Evolutionary conservation across 2,329 filamentous ascomycete species (phyloP).

Genomic region (Ceratocystis lukuohia): DNA sequence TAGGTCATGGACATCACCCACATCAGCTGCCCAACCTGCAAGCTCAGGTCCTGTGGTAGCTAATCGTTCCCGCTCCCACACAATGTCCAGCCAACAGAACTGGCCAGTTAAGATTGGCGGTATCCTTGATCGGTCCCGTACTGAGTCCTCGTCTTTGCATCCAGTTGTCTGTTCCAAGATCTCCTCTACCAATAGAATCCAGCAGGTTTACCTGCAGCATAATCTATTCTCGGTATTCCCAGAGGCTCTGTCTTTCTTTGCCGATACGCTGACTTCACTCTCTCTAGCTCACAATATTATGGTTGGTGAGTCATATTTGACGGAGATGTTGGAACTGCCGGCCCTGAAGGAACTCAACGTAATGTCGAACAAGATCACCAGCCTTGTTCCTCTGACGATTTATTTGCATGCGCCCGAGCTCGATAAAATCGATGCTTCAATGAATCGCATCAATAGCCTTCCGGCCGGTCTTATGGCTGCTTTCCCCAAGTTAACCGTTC

Average conservation of each 20-base stretch:
- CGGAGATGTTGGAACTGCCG: slow-evolving; percentile 53
- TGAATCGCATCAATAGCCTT: slow-evolving; percentile 64
- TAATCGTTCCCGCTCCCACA: slow-evolving; percentile 36
- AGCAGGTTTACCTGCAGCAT: slow-evolving; percentile 56
- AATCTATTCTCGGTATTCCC: slow-evolving; percentile 64
- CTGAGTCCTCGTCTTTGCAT: slow-evolving; percentile 47
- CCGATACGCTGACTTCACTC: slow-evolving; percentile 54
- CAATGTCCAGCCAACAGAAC: slow-evolving; percentile 33
- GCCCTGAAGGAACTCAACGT: slow-evolving; percentile 66
- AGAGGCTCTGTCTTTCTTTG: slow-evolving; percentile 55
- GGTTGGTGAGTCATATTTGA: slow-evolving; percentile 50
- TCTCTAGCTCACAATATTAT: slow-evolving; percentile 66
- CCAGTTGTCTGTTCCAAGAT: slow-evolving; percentile 43
- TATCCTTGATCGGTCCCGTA: slow-evolving; percentile 56
- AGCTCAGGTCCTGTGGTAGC: slow-evolving; percentile 26
- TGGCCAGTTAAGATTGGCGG: slow-evolving; percentile 48
- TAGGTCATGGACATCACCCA: background rate
- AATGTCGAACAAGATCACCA: slow-evolving; percentile 57
- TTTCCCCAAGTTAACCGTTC: slow-evolving; percentile 57
- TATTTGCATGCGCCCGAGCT: slow-evolving; percentile 61
- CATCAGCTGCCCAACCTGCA: background rate
- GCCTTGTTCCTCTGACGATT: slow-evolving; percentile 50
- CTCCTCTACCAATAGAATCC: slow-evolving; percentile 38
- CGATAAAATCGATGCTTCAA: slow-evolving; percentile 64
- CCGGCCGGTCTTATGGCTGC: slow-evolving; percentile 47